A percentile compares a stretch with the other conserved stretches of the same genome.
Evolutionary conservation across 2,329 filamentous ascomycete species (phyloP).

Genomic region (Aspergillus sp.): DNA sequence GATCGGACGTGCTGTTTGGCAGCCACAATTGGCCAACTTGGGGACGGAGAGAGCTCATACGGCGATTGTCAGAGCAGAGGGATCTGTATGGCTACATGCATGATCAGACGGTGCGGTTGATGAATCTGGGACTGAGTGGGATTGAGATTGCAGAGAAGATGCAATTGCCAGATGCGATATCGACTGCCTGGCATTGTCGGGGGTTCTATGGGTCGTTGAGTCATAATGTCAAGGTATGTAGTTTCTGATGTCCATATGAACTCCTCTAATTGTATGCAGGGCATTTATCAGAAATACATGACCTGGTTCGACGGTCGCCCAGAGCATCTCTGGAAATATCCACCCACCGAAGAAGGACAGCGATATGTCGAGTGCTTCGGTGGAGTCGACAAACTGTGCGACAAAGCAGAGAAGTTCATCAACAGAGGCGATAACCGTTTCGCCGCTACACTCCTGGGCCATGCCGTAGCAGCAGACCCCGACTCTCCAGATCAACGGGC

Average conservation of each 20-base stretch:
- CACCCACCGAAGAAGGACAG: slow-evolving; percentile 26
- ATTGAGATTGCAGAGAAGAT: slow-evolving; percentile 38
- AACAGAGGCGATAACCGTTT: slow-evolving; percentile 32
- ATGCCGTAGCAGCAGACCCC: slow-evolving; percentile 26
- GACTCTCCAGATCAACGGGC: not conserved
- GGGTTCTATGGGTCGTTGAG: slow-evolving; percentile 35
- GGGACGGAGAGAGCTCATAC: slow-evolving; percentile 21
- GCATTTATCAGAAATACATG: slow-evolving; percentile 31
- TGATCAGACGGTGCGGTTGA: slow-evolving; percentile 36
- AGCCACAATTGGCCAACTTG: slow-evolving; percentile 43
- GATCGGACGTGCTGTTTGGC: slow-evolving; percentile 32
- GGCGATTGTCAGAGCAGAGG: slow-evolving; percentile 30
- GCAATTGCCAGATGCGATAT: slow-evolving; percentile 26
- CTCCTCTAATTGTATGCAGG: too few relatives aligned
- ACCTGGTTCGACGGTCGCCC: slow-evolving; percentile 31
- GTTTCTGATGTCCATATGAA: too few relatives aligned
- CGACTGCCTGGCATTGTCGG: slow-evolving; percentile 23
- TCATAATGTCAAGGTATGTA: slow-evolving; percentile 37
- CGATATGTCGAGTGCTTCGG: slow-evolving; percentile 36
- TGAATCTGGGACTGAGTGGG: slow-evolving; percentile 34
- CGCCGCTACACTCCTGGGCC: slow-evolving; percentile 34
- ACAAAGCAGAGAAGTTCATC: slow-evolving; percentile 23
- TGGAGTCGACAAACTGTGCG: slow-evolving; percentile 25
- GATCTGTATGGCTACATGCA: slow-evolving; percentile 39
- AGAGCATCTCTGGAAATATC: slow-evolving; percentile 32